Evolutionary conservation across 768 basidiomycete species (phyloP), one percentile per base, ranked within the genome.

Genomic region (Suillus subaureus): DNA sequence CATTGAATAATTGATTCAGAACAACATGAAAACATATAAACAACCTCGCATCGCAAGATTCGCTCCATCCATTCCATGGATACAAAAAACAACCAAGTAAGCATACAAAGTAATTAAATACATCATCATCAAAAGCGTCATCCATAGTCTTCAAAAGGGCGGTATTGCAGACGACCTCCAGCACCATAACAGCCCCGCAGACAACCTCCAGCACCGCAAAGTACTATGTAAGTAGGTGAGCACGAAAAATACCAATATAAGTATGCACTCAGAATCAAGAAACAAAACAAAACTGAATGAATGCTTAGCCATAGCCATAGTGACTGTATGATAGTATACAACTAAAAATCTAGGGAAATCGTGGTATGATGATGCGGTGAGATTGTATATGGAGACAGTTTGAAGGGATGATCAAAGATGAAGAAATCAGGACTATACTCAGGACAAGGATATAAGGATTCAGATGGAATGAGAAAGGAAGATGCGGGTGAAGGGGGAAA

Each of bases 301-400:
- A 54, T 54, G 52, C 52, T 18, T 31, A 28, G 31, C 52, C 52
- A 54, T 54, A 54, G 52, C 52, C 28, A 54, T 26, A 51, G 51
- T 51, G 37, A 28, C 37, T 26, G 39, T 26, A 4, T 58, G 23
- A 26, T 58, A 58, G 39, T 40, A 58, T 58, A 58, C 57, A 58
- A 26, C 31, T 54, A 54, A 31, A 12, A 28, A 33, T 58, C 43
- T 58, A 61, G 6, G 23, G 18, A 61, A 31, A 56, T 52, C 51
- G 5, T 13, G 43, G 28, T 45, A 54, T 58, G 49, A 33, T 26
- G 26, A 55, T 37, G 61, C 31, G 28, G 28, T 33, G 61, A 15
- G 56, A 26, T 58, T 58, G 57, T 58, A 58, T 58, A 58, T 58
- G 37, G 57, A 58, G 16, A 58, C 57, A 58, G 26, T 58, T 37